These are phyloP conservation scores for Populus simonii DNA, from an alignment of 345 rosid genomes.

Conservation along the genomic window DNA sequence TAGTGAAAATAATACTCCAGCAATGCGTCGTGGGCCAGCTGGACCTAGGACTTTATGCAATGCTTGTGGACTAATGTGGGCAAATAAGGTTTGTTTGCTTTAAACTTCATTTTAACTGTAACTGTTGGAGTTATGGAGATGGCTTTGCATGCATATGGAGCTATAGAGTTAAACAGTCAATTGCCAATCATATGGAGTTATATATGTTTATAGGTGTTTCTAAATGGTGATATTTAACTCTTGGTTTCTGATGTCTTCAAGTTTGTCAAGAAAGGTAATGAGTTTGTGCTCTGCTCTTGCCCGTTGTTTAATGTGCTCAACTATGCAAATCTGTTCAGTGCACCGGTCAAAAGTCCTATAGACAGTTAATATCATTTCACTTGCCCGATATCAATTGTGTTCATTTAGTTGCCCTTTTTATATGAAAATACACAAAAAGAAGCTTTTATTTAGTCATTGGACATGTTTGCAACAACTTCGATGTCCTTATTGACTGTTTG, in stretches of 20 bases:
- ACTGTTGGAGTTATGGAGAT: neutral
- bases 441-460: neutral
- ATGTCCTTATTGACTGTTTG: neutral
- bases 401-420: neutral
- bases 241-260: neutral
- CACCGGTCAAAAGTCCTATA: neutral
- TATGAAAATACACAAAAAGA: neutral
- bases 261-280: neutral
- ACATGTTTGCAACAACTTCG: too few species aligned
- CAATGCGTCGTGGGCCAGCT: slow-evolving; percentile 86
- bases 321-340: neutral
- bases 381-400: neutral
- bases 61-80: slow-evolving; percentile 92
- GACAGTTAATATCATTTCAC: neutral
- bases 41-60: slow-evolving; percentile 81
- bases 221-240: neutral
- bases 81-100: slow-evolving; percentile 55
- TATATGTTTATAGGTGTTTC: neutral
- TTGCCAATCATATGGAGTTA: neutral
- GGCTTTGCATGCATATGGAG: neutral
- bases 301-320: neutral
- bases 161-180: neutral
- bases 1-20: slow-evolving; percentile 64
- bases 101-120: neutral
- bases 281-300: neutral